A percentile compares a stretch with the other conserved stretches of the same genome.
Evolutionary conservation across 2,329 filamentous ascomycete genomes (phyloP).

Genomic region (Alternaria sp.): DNA sequence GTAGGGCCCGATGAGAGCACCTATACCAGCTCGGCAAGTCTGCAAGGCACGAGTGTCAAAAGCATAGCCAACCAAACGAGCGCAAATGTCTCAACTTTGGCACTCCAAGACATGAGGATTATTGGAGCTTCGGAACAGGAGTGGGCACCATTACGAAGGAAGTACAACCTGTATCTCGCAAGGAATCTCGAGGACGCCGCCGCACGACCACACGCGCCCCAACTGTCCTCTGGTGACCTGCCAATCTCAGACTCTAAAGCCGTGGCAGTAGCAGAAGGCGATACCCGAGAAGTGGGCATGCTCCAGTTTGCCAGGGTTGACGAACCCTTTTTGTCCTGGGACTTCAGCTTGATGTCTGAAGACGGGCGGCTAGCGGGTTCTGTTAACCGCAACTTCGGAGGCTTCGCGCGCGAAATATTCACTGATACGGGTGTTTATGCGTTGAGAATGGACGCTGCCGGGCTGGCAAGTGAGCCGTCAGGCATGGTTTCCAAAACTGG

Average conservation of each 20-base stretch:
- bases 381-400: conserved; percentile 68
- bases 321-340: conserved; percentile 69
- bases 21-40: conserved; percentile 50
- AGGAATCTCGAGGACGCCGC: conserved; percentile 52
- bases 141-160: conserved; percentile 67
- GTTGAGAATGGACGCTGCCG: conserved; percentile 68
- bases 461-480: conserved; percentile 46
- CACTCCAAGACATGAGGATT: conserved; percentile 65
- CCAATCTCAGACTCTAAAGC: conserved; percentile 59
- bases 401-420: conserved; percentile 69
- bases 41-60: conserved; percentile 54
- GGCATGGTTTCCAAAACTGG: conserved; percentile 51
- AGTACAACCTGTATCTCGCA: conserved; percentile 70
- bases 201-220: conserved; percentile 45
- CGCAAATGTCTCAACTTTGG: conserved; percentile 61
- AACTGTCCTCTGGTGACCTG: conserved; percentile 53
- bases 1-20: conserved; percentile 25
- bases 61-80: conserved; percentile 54
- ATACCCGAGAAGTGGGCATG: conserved; percentile 54
- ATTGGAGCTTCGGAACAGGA: conserved; percentile 69
- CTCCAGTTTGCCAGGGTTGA: conserved; percentile 68
- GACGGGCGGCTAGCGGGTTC: conserved; percentile 62
- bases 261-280: conserved; percentile 50
- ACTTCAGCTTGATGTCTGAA: conserved; percentile 64
- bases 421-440: conserved; percentile 71